phyloP scores from a whole-genome alignment of 208 protist genomes.

The Angomonas desouzai region DNA sequence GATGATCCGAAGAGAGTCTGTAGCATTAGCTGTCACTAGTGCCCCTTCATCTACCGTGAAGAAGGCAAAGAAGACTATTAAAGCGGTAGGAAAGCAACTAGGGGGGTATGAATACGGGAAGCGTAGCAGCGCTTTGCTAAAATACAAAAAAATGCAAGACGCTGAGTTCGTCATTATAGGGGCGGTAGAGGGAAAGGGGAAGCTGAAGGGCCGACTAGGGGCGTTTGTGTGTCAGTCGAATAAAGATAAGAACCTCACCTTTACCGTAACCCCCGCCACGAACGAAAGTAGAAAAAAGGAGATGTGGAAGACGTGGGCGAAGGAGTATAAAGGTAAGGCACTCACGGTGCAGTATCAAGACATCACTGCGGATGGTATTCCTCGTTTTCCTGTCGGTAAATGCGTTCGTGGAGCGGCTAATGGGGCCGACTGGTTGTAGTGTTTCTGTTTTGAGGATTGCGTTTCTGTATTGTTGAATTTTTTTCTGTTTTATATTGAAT shows the following conservation, averaged over 20 bases:
- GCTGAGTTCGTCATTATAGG: conserved; percentile 83
- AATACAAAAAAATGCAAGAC: conserved; percentile 90
- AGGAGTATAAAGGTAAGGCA: conserved; percentile 69
- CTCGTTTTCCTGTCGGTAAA: conserved; percentile 85
- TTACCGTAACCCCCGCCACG: conserved; percentile 76
- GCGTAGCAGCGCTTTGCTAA: conserved; percentile 75
- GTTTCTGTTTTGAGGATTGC: background rate
- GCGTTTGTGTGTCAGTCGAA: conserved; percentile 75
- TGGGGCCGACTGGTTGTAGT: conserved; percentile 74
- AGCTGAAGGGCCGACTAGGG: conserved; percentile 77
- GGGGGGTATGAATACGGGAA: conserved; percentile 77
- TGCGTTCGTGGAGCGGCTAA: conserved; percentile 61
- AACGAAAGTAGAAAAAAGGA: conserved; percentile 55
- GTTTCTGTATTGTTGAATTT: conserved; percentile 8
- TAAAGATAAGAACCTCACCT: conserved; percentile 26
- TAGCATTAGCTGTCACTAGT: too few relatives aligned
- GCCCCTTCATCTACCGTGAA: too few relatives aligned
- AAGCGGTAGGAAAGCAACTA: too few relatives aligned
- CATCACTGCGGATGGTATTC: conserved; percentile 73
- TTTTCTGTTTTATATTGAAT: background rate
- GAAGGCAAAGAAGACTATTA: background rate
- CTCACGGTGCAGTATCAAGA: conserved; percentile 89
- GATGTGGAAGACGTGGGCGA: conserved; percentile 63
- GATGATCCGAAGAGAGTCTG: conserved; percentile 68
- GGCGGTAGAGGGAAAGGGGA: conserved; percentile 78